Evolutionary conservation across 2,329 filamentous ascomycete genomes (phyloP), one percentile per base, ranked within the genome.

Genomic region (Venturia carpophila): DNA sequence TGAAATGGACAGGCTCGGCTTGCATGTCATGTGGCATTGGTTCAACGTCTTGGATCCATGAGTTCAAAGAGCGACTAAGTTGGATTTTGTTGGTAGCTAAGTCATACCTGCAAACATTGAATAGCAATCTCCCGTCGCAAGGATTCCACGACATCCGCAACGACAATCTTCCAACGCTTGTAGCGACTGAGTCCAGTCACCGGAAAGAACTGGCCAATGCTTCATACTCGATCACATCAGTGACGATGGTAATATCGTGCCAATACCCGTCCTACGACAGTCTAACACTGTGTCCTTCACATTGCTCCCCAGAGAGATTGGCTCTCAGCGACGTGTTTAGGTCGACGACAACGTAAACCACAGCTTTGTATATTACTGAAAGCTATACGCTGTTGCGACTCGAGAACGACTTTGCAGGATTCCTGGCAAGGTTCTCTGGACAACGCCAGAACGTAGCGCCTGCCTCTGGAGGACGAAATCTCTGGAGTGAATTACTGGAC

Each of bases 41-140:
- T 55, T 27, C 30, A 30, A 11, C 21, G 37, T 56, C 30, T 19
- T n/a, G 27, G 37, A 37, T 58, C 30, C n/a, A n/a, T 27, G 27
- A 21, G 11, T 52, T 58, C 52, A 58, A n/a, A 37, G 52, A 58
- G 52, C 30, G 52, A 58, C 52, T 37, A 58, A 21, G 52, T 58
- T 58, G 30, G 30, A 37, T 58, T 58, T 58, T 58, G 6, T 52
- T 58, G 30, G 17, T 34, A 58, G 37, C 15, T 58, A 37, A 37
- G 52, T 37, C 2, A 58, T 24, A 37, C 27, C 52, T 58, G 52
- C 52, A 58, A 58, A 15, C 52, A 58, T n/a, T 58, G 30, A 58
- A 58, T 34, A 58, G 27, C 52, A 58, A 58, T 37, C 52, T 37
- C 52, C 52, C 52, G 37, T 58, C 6, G 17, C 17, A 37, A 13